Percentiles rank a stretch among this genome's conserved stretches.
These are phyloP conservation scores for Cardamine chenopodiifolia DNA, from an alignment of 345 rosid species.

Conservation along the genomic window DNA sequence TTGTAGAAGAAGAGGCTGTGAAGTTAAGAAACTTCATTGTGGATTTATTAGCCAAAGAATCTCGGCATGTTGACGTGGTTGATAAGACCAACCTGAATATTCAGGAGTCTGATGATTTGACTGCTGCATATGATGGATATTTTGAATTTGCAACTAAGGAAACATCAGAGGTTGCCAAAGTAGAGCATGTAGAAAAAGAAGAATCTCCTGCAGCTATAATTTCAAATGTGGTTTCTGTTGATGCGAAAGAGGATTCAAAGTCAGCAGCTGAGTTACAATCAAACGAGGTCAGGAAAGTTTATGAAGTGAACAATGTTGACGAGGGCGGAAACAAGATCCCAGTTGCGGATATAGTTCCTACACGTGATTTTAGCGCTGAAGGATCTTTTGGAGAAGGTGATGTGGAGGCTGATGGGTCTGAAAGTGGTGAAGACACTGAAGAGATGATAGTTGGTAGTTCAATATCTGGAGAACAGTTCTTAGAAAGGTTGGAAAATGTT, in stretches of 20 bases:
- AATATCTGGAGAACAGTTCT: constrained; percentile 70
- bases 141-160: constrained; percentile 23
- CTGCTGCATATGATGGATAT: constrained; percentile 27
- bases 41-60: constrained; percentile 33
- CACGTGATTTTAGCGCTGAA: constrained; percentile 37
- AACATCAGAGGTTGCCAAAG: constrained; percentile 24
- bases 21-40: constrained; percentile 38
- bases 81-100: not conserved
- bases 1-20: constrained; percentile 17
- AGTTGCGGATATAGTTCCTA: not conserved
- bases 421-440: constrained; percentile 60
- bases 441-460: constrained; percentile 66
- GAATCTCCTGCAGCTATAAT: constrained; percentile 24
- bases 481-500: constrained; percentile 68
- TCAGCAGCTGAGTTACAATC: constrained; percentile 36
- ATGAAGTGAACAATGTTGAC: constrained; percentile 16
- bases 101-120: constrained; percentile 27
- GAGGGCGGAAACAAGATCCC: not conserved
- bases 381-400: constrained; percentile 41
- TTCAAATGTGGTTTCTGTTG: constrained; percentile 16
- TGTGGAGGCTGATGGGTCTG: constrained; percentile 48
- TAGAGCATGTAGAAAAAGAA: constrained; percentile 6
- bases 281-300: constrained; percentile 31
- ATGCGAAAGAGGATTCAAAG: constrained; percentile 26
- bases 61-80: constrained; percentile 38